A percentile compares a stretch with the other conserved stretches of the same genome.
Evolutionary conservation across 495 filamentous ascomycete genomes (phyloP).

Genomic region (Penicillium daleae): DNA sequence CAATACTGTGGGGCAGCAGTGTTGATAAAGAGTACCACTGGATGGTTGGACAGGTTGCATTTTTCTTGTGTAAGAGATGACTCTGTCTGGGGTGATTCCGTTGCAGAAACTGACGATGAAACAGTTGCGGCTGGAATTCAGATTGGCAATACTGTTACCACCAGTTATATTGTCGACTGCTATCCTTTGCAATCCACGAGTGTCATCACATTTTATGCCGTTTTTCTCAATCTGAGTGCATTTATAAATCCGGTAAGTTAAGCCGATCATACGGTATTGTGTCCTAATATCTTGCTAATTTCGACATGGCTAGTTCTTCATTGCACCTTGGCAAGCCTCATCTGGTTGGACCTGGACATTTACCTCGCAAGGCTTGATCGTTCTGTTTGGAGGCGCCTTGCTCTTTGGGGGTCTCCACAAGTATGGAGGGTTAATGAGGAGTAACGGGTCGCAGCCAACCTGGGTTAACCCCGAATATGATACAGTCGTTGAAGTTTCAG

Average conservation of each 20-base stretch:
- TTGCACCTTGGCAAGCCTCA: conserved; percentile 55
- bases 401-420: conserved; percentile 48
- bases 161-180: conserved; percentile 60
- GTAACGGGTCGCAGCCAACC: conserved; percentile 31
- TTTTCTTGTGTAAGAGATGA: conserved; percentile 50
- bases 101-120: neutral
- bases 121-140: conserved; percentile 63
- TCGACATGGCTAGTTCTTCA: conserved; percentile 53
- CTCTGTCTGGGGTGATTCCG: neutral
- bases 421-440: conserved; percentile 46
- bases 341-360: conserved; percentile 63
- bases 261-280: neutral
- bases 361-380: conserved; percentile 56
- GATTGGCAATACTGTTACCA: conserved; percentile 61
- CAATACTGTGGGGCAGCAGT: conserved; percentile 60
- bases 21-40: conserved; percentile 61
- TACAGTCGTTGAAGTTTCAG: conserved; percentile 12
- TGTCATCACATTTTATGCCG: conserved; percentile 63
- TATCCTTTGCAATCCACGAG: conserved; percentile 62
- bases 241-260: conserved; percentile 49
- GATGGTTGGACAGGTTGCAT: conserved; percentile 63
- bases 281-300: neutral
- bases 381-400: conserved; percentile 44
- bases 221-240: conserved; percentile 60
- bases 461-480: conserved; percentile 54